A percentile compares a stretch with the other conserved stretches of the same genome.
These are phyloP conservation scores for Oehlia diaphana DNA, from an alignment of 192 early-diverging fungal genomes.

Conservation along the genomic window DNA sequence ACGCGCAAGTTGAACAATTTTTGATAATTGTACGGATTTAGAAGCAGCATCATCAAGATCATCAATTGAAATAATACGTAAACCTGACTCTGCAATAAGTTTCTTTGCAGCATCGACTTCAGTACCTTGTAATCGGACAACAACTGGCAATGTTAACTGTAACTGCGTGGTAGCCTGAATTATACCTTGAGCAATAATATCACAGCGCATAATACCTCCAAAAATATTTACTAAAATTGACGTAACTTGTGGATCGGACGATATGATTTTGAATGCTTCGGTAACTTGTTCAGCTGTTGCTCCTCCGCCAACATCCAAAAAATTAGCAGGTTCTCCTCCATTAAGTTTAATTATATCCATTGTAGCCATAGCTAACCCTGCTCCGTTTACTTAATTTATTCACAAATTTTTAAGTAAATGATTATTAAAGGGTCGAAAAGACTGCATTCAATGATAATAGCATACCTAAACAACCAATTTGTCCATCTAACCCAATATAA, in stretches of 20 bases:
- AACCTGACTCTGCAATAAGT: slow-evolving; percentile 87
- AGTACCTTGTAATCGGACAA: slow-evolving; percentile 93
- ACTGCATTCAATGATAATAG: slow-evolving; percentile 6
- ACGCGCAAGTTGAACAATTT: slow-evolving; percentile 78
- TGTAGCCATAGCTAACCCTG: slow-evolving; percentile 98
- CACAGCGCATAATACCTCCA: slow-evolving; percentile 99
- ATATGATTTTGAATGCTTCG: slow-evolving; percentile 99
- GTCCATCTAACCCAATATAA: slow-evolving; percentile 99
- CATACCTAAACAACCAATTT: slow-evolving; percentile 91
- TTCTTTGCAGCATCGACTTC: slow-evolving; percentile 89
- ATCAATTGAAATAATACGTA: slow-evolving; percentile 91
- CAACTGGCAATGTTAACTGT: slow-evolving; percentile 89
- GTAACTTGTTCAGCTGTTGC: slow-evolving; percentile 94
- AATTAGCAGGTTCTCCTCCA: slow-evolving; percentile 98
- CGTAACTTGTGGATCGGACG: slow-evolving; percentile 93
- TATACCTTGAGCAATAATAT: slow-evolving; percentile 97
- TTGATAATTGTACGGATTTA: slow-evolving; percentile 82
- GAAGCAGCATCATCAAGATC: slow-evolving; percentile 94
- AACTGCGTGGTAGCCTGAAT: slow-evolving; percentile 92
- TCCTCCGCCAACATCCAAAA: slow-evolving; percentile 98
- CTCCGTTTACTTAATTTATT: slow-evolving; percentile 78
- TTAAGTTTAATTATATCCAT: slow-evolving; percentile 99
- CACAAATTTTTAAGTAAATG: not conserved
- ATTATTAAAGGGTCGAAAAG: not conserved
- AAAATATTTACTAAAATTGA: slow-evolving; percentile 99